Percentiles rank a stretch among this genome's conserved stretches.
Conservation (phyloP, 306 rosid genomes). For the Arachis stenosperma region DNA sequence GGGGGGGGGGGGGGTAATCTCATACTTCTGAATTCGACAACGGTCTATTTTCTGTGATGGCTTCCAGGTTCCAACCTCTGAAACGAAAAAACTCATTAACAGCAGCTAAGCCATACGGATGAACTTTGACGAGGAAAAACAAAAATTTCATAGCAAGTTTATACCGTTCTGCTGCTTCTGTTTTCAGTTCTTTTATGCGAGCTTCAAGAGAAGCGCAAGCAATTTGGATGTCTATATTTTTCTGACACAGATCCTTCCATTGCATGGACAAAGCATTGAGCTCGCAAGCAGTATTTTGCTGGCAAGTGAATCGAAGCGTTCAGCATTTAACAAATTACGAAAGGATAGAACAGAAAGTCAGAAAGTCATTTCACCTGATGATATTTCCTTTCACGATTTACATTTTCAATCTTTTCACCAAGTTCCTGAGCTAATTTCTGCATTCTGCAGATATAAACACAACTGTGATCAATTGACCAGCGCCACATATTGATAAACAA, state of each 20-base stretch:
- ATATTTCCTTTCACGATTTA: constrained; percentile 90
- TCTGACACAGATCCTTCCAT: constrained; percentile 90
- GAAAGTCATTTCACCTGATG: constrained; percentile 73
- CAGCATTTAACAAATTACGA: constrained; percentile 25
- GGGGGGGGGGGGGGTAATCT: constrained; percentile 36
- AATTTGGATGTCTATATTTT: constrained; percentile 78
- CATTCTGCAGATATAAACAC: constrained; percentile 60
- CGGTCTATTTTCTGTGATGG: constrained; percentile 55
- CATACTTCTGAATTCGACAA: constrained; percentile 42
- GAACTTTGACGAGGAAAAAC: constrained; percentile 27
- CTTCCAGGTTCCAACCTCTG: constrained; percentile 85
- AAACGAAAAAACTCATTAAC: constrained; percentile 32
- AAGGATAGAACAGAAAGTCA: constrained; percentile 1
- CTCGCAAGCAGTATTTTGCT: constrained; percentile 94
- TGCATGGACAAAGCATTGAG: constrained; percentile 85
- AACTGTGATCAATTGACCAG: constrained; percentile 19
- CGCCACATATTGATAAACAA: neutral
- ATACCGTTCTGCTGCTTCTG: constrained; percentile 74
- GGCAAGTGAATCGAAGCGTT: constrained; percentile 31
- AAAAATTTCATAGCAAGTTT: constrained; percentile 1
- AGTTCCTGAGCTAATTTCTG: constrained; percentile 84
- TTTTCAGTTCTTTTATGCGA: constrained; percentile 58
- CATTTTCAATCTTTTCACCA: constrained; percentile 77
- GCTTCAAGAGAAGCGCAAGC: constrained; percentile 70
- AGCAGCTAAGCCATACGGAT: neutral